Conservation (phyloP, 2,329 filamentous ascomycete genomes). For the Biscogniauxia marginata region DNA sequence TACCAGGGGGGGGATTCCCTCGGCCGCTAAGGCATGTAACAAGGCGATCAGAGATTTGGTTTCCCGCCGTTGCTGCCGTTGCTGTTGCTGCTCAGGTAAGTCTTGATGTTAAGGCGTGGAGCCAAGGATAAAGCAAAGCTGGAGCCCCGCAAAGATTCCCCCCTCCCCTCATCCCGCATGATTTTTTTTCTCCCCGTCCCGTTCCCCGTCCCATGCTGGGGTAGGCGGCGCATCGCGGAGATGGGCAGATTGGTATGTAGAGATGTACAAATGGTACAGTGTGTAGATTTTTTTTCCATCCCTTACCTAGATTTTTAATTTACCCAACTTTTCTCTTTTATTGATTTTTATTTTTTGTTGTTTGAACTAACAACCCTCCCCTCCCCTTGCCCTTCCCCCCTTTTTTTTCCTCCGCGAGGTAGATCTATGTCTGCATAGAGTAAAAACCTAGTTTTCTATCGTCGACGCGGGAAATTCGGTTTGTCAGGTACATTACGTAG, state of each 20-base stretch:
- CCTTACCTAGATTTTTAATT: background rate
- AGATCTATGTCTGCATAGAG: background rate
- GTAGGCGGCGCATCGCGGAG: background rate
- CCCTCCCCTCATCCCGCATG: background rate
- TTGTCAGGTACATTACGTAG: background rate
- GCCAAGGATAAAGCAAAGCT: background rate
- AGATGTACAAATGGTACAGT: background rate
- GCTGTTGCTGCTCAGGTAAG: background rate
- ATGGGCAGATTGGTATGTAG: background rate
- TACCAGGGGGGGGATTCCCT: no score
- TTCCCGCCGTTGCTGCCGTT: constrained; percentile 9
- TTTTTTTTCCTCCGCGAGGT: background rate
- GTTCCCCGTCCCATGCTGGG: background rate
- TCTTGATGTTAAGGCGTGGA: background rate
- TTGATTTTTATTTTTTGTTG: background rate
- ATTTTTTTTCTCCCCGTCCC: background rate
- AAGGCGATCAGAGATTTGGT: constrained; percentile 24
- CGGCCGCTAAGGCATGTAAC: constrained; percentile 25
- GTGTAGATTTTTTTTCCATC: background rate
- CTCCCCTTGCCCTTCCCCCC: background rate
- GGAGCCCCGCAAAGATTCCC: constrained; percentile 1
- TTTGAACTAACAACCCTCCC: background rate
- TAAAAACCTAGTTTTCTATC: background rate
- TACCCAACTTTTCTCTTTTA: background rate
- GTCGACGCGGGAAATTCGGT: background rate